Conservation (phyloP, 306 rosid genomes). For the Glycine latifolia region DNA sequence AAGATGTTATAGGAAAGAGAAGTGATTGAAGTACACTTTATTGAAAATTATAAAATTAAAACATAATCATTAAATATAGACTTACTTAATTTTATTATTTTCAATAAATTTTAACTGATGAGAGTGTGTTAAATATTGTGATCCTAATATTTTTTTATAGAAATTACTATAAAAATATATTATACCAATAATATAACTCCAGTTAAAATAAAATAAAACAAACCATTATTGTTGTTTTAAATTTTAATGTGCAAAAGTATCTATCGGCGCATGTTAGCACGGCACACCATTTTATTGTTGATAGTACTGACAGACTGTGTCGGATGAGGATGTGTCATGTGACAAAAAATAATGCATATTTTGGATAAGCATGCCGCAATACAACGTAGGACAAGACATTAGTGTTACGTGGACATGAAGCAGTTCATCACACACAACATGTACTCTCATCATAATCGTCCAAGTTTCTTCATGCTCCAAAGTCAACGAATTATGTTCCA, state of each 20-base stretch:
- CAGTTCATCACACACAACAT: constrained; percentile 9
- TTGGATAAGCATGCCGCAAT: constrained; percentile 55
- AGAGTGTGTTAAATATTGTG: no score
- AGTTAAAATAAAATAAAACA: neutral
- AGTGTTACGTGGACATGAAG: constrained; percentile 13
- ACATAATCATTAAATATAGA: no score
- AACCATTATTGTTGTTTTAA: neutral
- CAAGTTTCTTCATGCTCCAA: constrained; percentile 32
- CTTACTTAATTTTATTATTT: no score
- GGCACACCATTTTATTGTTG: constrained; percentile 2
- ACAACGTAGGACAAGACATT: neutral
- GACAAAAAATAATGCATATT: neutral
- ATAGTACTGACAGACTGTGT: neutral
- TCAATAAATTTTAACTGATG: no score
- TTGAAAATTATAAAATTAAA: no score
- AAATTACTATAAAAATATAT: neutral
- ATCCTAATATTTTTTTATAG: no score
- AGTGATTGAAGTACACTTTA: no score
- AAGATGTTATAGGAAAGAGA: no score
- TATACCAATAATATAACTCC: neutral
- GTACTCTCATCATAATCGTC: constrained; percentile 1
- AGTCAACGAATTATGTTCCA: neutral
- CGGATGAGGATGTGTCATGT: constrained; percentile 6
- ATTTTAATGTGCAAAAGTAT: neutral
- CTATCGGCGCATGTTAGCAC: constrained; percentile 23